Base-by-base conservation (phyloP, 2,329 filamentous ascomycete genomes). In the Fusarium concolor region DNA sequence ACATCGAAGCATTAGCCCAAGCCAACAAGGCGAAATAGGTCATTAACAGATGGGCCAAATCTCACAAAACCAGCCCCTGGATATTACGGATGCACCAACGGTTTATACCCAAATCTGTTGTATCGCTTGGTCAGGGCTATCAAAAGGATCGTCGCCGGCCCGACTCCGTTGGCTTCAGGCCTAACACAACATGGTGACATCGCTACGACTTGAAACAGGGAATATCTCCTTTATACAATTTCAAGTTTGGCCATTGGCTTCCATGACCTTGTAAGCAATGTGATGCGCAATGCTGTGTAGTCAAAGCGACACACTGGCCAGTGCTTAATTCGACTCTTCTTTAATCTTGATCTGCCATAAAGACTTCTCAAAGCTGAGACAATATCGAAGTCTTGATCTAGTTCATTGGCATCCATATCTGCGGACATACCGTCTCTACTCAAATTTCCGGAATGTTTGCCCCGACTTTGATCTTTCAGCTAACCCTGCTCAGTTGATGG, bases 151-250 rank as follows among this genome's bases (percentile, higher is more conserved):
- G 28, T 42, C 43, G 26, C 46, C 56, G 43, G 51, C 24, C 60
- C 55, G 55, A 62, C 56, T 60, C 47, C 33, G 35, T 47, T 51
- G 57, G 33, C 49, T 59, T 46, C 20, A 38, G 26, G 39, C 20
- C 28, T 51, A 10, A 26, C 20, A 28, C 24, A 41, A 26, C 24
- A 39, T 12, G 20, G 31, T 9, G 11, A 29, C 42, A 43, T 31
- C 22, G 28, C 29, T 41, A 22, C 10, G 39, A 20, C 41, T 20
- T 41, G 22, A 31, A 53, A 41, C 22, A 35, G 17, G n/a, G 12
- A 10, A 18, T 42, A 22, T 29, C 22, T 11, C 22, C 24, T 38
- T 46, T 28, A 39, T 38, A n/a, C n/a, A 33, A 49, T 58, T 14
- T 59, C 26, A 42, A 31, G 38, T 29, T 43, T 43, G n/a, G 18